These are phyloP conservation scores for Trichomonas gallinae DNA, from an alignment of 208 protist genomes.

Conservation along the genomic window DNA sequence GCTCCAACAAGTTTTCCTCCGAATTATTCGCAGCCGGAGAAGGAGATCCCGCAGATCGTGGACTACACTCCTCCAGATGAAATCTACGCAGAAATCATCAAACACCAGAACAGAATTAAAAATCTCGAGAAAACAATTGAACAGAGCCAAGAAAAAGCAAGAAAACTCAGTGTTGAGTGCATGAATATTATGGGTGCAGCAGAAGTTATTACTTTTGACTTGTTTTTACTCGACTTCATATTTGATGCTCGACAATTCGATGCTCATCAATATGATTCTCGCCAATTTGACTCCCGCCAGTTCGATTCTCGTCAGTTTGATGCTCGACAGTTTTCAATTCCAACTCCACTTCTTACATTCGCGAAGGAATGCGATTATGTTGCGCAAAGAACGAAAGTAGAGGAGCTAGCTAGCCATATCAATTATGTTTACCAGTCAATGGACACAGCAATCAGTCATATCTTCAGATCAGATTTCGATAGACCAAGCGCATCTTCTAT, in stretches of 20 bases:
- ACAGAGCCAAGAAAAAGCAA: neutral
- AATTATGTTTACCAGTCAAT: neutral
- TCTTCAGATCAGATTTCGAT: neutral
- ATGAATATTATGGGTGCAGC: neutral
- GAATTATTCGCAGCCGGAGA: neutral
- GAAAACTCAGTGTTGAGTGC: neutral
- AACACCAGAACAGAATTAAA: neutral
- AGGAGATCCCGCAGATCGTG: neutral
- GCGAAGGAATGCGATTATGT: neutral
- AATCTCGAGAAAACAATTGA: neutral
- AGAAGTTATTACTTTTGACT: neutral
- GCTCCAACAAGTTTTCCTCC: neutral
- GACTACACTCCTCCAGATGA: neutral
- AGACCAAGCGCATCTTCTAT: neutral
- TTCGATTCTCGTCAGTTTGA: neutral
- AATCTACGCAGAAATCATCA: neutral
- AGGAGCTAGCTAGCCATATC: neutral
- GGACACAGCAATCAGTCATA: neutral
- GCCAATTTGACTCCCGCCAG: neutral
- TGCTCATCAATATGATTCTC: no score
- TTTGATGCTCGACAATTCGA: neutral
- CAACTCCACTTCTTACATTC: neutral
- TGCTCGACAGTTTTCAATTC: neutral
- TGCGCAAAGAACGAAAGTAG: neutral
- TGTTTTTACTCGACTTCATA: neutral